Percentiles rank a stretch among this genome's conserved stretches.
Conservation (phyloP, 768 basidiomycete species). For the Mycena crocata region DNA sequence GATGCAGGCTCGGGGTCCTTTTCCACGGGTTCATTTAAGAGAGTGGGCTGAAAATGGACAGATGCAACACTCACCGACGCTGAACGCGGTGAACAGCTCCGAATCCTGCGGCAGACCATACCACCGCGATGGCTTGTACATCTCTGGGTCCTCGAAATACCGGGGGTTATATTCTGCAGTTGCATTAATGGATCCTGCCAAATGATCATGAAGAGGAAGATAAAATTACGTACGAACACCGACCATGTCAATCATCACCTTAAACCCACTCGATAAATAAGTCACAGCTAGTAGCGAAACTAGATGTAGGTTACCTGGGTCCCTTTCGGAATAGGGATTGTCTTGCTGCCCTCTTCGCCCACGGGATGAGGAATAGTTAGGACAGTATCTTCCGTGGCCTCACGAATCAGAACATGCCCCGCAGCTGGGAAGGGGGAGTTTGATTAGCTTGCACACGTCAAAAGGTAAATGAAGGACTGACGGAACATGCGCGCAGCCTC, state of each 20-base stretch:
- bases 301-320: too few relatives aligned
- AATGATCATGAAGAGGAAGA: neutral
- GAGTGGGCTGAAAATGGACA: neutral
- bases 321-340: slow-evolving; percentile 37
- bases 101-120: slow-evolving; percentile 54
- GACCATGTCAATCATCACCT: slow-evolving; percentile 45
- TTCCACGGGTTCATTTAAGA: neutral
- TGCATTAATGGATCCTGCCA: slow-evolving; percentile 18
- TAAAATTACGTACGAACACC: slow-evolving; percentile 38
- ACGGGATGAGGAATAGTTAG: slow-evolving; percentile 39
- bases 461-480: slow-evolving; percentile 22
- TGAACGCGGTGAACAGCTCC: slow-evolving; percentile 60
- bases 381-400: slow-evolving; percentile 43
- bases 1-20: slow-evolving; percentile 58
- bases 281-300: too few relatives aligned
- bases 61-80: slow-evolving; percentile 40
- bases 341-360: slow-evolving; percentile 39
- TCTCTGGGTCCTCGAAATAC: slow-evolving; percentile 60
- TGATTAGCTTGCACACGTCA: neutral
- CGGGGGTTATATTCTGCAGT: slow-evolving; percentile 64
- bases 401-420: slow-evolving; percentile 39
- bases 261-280: too few relatives aligned
- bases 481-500: slow-evolving; percentile 46
- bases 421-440: slow-evolving; percentile 32
- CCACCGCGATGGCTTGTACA: slow-evolving; percentile 65